These are phyloP conservation scores for Fusarium napiforme DNA, from an alignment of 2,329 filamentous ascomycete species.

Conservation along the genomic window DNA sequence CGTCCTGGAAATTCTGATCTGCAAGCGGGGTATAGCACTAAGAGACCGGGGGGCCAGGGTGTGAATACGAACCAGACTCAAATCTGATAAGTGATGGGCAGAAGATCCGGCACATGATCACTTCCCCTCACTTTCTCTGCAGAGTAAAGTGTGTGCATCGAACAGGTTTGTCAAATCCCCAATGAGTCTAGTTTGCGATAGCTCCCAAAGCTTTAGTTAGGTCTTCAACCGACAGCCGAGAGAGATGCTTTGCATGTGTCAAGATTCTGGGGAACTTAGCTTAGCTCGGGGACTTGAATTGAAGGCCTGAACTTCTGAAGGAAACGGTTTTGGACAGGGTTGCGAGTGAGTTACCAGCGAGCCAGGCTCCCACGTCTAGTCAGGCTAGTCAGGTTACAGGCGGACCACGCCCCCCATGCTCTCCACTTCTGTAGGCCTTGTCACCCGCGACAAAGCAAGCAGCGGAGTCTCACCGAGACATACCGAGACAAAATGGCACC, in stretches of 20 bases:
- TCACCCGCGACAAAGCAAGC: neutral
- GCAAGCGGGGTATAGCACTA: slow-evolving; percentile 23
- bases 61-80: neutral
- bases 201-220: neutral
- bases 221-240: neutral
- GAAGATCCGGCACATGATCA: slow-evolving; percentile 12
- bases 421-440: neutral
- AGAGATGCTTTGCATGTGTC: neutral
- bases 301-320: neutral
- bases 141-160: slow-evolving; percentile 10
- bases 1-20: slow-evolving; percentile 15
- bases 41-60: neutral
- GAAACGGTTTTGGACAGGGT: slow-evolving; percentile 1
- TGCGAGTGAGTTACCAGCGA: neutral
- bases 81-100: slow-evolving; percentile 12
- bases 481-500: neutral
- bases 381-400: neutral
- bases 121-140: slow-evolving; percentile 4
- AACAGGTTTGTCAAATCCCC: neutral
- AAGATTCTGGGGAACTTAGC: neutral
- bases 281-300: neutral
- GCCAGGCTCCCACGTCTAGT: neutral
- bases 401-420: neutral
- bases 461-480: neutral
- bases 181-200: slow-evolving; percentile 27